These are phyloP conservation scores for Calocybe gambosa DNA, from an alignment of 1,284 basidiomycete genomes.

Conservation along the genomic window DNA sequence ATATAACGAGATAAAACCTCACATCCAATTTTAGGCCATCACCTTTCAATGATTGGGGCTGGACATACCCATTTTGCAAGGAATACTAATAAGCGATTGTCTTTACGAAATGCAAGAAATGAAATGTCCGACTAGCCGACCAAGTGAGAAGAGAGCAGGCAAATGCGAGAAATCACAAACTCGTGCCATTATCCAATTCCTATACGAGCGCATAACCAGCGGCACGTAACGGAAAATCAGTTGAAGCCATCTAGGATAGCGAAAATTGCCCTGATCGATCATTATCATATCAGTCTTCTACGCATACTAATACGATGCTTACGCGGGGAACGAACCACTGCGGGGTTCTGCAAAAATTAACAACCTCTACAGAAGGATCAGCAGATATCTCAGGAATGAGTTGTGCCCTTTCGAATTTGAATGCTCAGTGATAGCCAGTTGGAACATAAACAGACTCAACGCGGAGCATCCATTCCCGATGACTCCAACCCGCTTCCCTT, in stretches of 20 bases:
- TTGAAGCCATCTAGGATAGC: slow-evolving; percentile 36
- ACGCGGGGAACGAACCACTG: slow-evolving; percentile 45
- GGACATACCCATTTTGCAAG: slow-evolving; percentile 25
- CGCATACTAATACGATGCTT: slow-evolving; percentile 16
- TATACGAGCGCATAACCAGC: slow-evolving; percentile 38
- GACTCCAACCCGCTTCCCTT: slow-evolving; percentile 50
- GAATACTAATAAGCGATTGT: slow-evolving; percentile 25
- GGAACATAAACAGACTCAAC: slow-evolving; percentile 27
- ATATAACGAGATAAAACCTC: slow-evolving; percentile 41
- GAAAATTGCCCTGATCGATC: slow-evolving; percentile 28
- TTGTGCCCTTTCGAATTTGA: slow-evolving; percentile 38
- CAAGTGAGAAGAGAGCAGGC: background rate
- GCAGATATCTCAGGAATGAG: slow-evolving; percentile 44
- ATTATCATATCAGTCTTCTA: background rate
- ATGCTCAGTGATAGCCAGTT: background rate
- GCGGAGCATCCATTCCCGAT: slow-evolving; percentile 62
- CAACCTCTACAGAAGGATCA: slow-evolving; percentile 41
- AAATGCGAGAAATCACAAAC: slow-evolving; percentile 23
- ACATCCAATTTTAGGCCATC: background rate
- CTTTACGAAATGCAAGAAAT: slow-evolving; percentile 33
- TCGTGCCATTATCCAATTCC: slow-evolving; percentile 38
- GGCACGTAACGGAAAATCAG: slow-evolving; percentile 48
- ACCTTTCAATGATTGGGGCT: background rate
- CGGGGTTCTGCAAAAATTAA: slow-evolving; percentile 48
- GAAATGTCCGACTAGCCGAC: slow-evolving; percentile 28